These are phyloP conservation scores for Agrocybe pediades DNA, from an alignment of 768 basidiomycete species.

Conservation along the genomic window DNA sequence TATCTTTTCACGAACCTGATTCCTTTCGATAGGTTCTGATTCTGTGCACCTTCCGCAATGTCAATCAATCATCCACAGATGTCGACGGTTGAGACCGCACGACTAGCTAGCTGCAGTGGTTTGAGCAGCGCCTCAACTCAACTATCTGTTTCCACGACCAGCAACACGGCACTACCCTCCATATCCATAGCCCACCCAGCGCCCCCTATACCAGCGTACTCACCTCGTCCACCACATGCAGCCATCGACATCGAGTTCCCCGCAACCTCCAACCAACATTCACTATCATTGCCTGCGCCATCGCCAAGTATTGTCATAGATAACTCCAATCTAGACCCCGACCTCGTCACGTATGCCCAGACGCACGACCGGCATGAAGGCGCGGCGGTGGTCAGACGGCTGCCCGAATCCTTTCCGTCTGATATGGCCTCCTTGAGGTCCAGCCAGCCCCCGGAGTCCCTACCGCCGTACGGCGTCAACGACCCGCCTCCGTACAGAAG, in stretches of 20 bases:
- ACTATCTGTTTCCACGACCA: too few relatives aligned
- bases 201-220: neutral
- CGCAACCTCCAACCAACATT: neutral
- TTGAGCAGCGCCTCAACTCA: too few relatives aligned
- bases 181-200: neutral
- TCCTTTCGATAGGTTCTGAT: too few relatives aligned
- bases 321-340: neutral
- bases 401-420: constrained; percentile 15
- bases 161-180: neutral
- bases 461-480: constrained; percentile 19
- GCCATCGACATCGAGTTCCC: neutral
- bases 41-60: too few relatives aligned
- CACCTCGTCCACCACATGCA: neutral
- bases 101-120: too few relatives aligned
- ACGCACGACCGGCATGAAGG: constrained; percentile 11
- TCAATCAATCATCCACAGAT: too few relatives aligned
- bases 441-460: constrained; percentile 8
- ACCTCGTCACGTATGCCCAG: constrained; percentile 11
- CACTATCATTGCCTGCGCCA: neutral
- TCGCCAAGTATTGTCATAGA: too few relatives aligned
- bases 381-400: constrained; percentile 7
- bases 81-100: too few relatives aligned
- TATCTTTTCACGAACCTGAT: too few relatives aligned
- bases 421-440: constrained; percentile 13
- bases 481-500: constrained; percentile 16